Base-by-base conservation (phyloP, 2,329 filamentous ascomycete species). In the Cladophialophora carrionii region DNA sequence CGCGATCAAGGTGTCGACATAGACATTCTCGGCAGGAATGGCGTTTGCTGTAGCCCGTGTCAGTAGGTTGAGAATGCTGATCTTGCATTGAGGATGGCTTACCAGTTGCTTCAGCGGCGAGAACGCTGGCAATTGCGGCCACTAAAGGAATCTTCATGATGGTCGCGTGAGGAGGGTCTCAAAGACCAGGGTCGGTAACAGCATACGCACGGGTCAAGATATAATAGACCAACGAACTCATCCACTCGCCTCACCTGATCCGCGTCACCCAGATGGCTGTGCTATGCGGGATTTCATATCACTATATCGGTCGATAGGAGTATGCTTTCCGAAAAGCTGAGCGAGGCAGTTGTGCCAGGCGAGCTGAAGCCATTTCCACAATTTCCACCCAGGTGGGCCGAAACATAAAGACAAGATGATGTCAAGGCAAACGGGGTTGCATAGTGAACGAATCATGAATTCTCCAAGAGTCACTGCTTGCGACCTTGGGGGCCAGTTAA, bases 61-160 rank as follows among this genome's bases (percentile, higher is more conserved):
- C 31, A 60, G 57, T 34, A 29, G 1, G 12, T 54, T 34, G 29
- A 12, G 14, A 3, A 52, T 24, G 14, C 20, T 41, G 17, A 22
- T 22, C 4, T n/a, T 51, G 46, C 1, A n/a, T 20, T 6, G 26
- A 8, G 12, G 24, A 14, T 57, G 43, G 49, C 54, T 29, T 59
- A 67, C 65, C 65, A 41, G 57, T 31, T 32, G 48, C 37, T 24
- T 49, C 51, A 17, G 52, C 62, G 43, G 52, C 49, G 14, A 65
- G 29, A 31, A 48, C 41, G 22, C 62, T 29, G 41, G 51, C 46
- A 51, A 61, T 34, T 14, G 52, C n/a, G 12, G 62, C 52, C 17
- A 67, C 22, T 31, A 65, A 22, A n/a, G 58, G 17, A 37, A 64
- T 17, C 46, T 61, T 67, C 65, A 67, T 67, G 24, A 26, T 55